Evolutionary conservation across 228 moss, liverwort and hornwort species (phyloP).

Genomic region (Sphagnum magellanicum): DNA sequence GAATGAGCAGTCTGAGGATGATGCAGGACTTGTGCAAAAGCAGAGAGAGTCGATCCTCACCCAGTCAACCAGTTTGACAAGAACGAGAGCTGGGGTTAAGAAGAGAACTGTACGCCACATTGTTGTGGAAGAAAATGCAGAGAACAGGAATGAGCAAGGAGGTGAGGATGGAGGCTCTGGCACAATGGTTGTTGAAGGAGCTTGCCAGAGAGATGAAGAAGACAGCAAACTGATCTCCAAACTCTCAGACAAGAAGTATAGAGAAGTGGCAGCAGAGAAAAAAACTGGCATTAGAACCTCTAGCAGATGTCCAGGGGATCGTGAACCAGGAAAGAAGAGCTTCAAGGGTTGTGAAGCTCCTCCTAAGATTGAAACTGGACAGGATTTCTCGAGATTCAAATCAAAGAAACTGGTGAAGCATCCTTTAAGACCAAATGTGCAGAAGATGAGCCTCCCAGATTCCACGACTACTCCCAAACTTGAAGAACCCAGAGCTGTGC

Average conservation of each 20-base stretch:
- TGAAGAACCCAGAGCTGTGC: constrained; percentile 81
- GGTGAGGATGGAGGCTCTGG: neutral
- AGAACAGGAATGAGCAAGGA: neutral
- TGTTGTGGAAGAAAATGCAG: neutral
- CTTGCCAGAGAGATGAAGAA: constrained; percentile 9
- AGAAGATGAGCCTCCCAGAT: constrained; percentile 25
- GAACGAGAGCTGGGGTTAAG: constrained; percentile 11
- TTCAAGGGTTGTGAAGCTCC: constrained; percentile 28
- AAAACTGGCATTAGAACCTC: neutral
- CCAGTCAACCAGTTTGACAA: too few relatives aligned
- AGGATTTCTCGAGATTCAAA: constrained; percentile 15
- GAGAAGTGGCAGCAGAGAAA: constrained; percentile 14
- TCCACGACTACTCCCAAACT: constrained; percentile 75
- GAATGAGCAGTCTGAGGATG: constrained; percentile 21
- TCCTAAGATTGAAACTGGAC: constrained; percentile 10
- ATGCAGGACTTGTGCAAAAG: constrained; percentile 16
- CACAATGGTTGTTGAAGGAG: constrained; percentile 5
- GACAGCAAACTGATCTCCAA: neutral
- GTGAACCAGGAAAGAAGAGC: constrained; percentile 27
- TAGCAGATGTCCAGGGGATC: constrained; percentile 8
- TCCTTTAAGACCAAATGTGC: constrained; percentile 28
- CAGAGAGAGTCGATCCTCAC: constrained; percentile 1
- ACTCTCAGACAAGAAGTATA: constrained; percentile 8
- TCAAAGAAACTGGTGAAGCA: constrained; percentile 33
- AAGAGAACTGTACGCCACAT: constrained; percentile 6